Conservation (phyloP, 2,329 filamentous ascomycete species). For the Seiridium cupressi region DNA sequence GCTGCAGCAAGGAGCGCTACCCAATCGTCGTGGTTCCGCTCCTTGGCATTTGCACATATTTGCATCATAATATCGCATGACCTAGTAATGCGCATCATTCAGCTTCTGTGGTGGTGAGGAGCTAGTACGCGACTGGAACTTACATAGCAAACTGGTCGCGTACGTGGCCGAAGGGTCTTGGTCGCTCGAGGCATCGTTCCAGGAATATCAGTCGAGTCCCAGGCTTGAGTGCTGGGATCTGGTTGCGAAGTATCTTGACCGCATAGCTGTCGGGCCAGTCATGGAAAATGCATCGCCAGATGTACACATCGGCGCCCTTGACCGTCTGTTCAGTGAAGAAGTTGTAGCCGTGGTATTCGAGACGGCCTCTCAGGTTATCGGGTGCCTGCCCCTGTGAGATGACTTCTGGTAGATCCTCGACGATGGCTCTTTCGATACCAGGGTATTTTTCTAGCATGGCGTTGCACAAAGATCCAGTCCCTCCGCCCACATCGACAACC, state of each 20-base stretch:
- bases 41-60: slow-evolving; percentile 14
- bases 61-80: slow-evolving; percentile 14
- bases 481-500: slow-evolving; percentile 15
- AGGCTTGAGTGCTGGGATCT: slow-evolving; percentile 15
- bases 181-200: slow-evolving; percentile 11
- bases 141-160: slow-evolving; percentile 11
- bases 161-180: slow-evolving; percentile 6
- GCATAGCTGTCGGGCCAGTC: slow-evolving; percentile 15
- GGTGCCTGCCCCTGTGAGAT: neutral
- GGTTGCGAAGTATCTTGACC: slow-evolving; percentile 11
- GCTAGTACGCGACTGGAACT: neutral
- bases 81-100: neutral
- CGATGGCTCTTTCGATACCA: slow-evolving; percentile 12
- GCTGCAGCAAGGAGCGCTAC: slow-evolving; percentile 9
- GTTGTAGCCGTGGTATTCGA: slow-evolving; percentile 9
- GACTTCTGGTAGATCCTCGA: slow-evolving; percentile 14
- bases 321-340: slow-evolving; percentile 15
- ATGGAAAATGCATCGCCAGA: slow-evolving; percentile 16
- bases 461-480: slow-evolving; percentile 11
- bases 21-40: slow-evolving; percentile 14
- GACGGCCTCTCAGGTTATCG: slow-evolving; percentile 7
- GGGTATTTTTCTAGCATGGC: slow-evolving; percentile 10
- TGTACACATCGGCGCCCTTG: slow-evolving; percentile 13
- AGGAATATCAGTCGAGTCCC: slow-evolving; percentile 16
- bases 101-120: neutral